A percentile compares a stretch with the other conserved stretches of the same genome.
Evolutionary conservation across 495 filamentous ascomycete genomes (phyloP).

Genomic region (Lophium mytilinum): DNA sequence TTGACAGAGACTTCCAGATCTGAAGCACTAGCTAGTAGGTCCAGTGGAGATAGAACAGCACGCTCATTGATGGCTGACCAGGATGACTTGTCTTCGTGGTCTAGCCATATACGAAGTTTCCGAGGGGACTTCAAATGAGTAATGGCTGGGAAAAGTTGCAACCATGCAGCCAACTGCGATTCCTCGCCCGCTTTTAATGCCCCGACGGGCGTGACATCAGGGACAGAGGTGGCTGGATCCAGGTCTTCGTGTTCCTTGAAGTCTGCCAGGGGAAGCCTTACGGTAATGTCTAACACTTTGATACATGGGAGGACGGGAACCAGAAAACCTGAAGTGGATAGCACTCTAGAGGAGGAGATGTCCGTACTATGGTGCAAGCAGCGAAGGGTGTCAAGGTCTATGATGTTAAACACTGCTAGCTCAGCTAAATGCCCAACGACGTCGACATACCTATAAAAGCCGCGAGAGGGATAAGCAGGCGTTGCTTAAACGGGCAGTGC

Average conservation of each 20-base stretch:
- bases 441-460: constrained; percentile 2
- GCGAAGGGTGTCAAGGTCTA: not conserved
- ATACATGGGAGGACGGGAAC: not conserved
- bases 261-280: constrained; percentile 1
- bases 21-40: not conserved
- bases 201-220: not conserved
- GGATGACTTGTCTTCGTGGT: constrained; percentile 1
- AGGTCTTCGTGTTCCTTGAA: constrained; percentile 2
- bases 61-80: constrained; percentile 10
- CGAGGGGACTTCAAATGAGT: not conserved
- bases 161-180: not conserved
- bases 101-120: constrained; percentile 8
- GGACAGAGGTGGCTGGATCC: not conserved
- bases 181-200: not conserved
- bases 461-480: not conserved
- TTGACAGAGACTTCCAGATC: not conserved
- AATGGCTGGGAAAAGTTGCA: not conserved
- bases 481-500: not conserved
- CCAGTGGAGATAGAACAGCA: constrained; percentile 10
- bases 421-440: not conserved
- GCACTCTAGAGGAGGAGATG: not conserved
- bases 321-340: not conserved
- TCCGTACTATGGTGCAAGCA: not conserved
- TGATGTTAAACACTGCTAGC: constrained; percentile 1
- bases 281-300: constrained; percentile 3